Evolutionary conservation across 768 basidiomycete genomes (phyloP), one percentile per base, ranked within the genome.

Genomic region (Pisolithus albus): DNA sequence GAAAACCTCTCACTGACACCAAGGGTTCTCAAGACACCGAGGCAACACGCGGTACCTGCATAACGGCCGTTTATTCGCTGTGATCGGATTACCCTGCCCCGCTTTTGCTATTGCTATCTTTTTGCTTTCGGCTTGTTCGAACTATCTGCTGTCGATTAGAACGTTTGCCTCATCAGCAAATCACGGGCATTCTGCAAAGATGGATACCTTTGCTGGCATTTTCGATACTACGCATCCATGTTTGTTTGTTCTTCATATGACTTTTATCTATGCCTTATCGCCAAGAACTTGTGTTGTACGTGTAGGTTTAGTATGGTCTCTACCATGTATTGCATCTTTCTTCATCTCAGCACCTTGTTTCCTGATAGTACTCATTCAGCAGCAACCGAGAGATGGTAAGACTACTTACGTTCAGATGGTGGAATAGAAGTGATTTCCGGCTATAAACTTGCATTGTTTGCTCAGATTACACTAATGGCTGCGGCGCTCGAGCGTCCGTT

Each of bases 1-100:
- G 82, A 83, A 68, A 84, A 84, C 56, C 61, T 78, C 50, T 70
- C 71, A 46, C 59, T 61, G 18, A 63, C 58, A 49, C 66, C 65
- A 34, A 49, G 43, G 39, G 46, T 61, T 5, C n/a, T 34, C 45
- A 63, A 56, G 44, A 43, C 46, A 9, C 46, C 47, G 9, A 58
- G 61, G 50, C 59, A 64, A 57, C 41, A 34, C 7, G 53, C 54
- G 45, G 38, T 56, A 18, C 59, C 49, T 5, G 46, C 59, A 52
- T 64, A 54, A 57, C 18, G 13, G 34, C 36, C 15, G 24, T n/a
- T n/a, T 34, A 16, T 34, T 46, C 21, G 49, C 43, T 57, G 51
- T 60, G 56, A 51, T 37, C 41, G 24, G 15, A 19, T 28, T 47
- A 51, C 57, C 51, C 39, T 36, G 5, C 10, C 21, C 46, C 42